Percentiles rank a stretch among this genome's conserved stretches.
phyloP scores from a whole-genome alignment of 2,329 filamentous ascomycete genomes.

The Colletotrichum sp. region DNA sequence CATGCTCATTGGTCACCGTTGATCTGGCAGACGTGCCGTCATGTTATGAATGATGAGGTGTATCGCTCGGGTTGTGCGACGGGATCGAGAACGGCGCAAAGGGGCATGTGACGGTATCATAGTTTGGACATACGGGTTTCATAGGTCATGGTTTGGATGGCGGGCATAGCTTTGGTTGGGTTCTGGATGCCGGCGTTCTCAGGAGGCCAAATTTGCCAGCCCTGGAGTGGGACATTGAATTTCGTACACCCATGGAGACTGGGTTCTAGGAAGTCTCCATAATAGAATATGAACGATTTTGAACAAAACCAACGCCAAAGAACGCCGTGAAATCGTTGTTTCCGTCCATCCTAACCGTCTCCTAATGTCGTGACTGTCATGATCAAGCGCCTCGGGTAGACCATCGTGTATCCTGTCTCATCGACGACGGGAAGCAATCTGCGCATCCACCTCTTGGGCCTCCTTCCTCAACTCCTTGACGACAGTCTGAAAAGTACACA shows the following conservation, averaged over 20 bases:
- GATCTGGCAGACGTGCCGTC: constrained; percentile 19
- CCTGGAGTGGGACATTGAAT: neutral
- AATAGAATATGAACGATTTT: neutral
- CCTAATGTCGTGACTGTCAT: neutral
- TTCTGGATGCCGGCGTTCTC: constrained; percentile 1
- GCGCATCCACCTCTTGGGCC: constrained; percentile 53
- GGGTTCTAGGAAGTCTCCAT: constrained; percentile 5
- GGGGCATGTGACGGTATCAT: neutral
- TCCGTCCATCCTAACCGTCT: neutral
- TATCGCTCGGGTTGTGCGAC: neutral
- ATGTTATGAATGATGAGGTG: neutral
- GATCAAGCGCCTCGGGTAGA: neutral
- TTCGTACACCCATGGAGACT: neutral
- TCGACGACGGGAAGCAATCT: constrained; percentile 35
- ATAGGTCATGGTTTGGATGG: neutral
- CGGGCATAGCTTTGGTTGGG: neutral
- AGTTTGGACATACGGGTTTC: constrained; percentile 14
- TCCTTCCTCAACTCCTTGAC: constrained; percentile 65
- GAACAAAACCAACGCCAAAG: neutral
- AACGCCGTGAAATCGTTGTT: neutral
- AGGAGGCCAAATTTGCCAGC: neutral
- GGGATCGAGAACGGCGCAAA: constrained; percentile 1
- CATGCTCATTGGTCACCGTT: constrained; percentile 54
- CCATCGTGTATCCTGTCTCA: neutral
- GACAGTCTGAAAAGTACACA: constrained; percentile 50